Base-by-base conservation (phyloP, 768 basidiomycete species). In the Tricholoma saponaceum region DNA sequence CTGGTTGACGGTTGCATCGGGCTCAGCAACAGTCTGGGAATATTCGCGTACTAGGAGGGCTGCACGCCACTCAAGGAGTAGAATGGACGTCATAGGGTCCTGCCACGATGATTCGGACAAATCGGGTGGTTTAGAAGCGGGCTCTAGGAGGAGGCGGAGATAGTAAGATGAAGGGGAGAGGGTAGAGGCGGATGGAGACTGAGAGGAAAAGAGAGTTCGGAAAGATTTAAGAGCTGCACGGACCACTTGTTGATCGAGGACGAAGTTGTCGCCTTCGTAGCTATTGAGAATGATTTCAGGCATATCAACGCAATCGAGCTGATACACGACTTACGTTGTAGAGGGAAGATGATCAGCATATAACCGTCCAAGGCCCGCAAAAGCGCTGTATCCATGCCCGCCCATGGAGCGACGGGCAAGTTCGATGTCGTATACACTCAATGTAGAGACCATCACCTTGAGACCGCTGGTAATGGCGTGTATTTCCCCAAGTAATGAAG, bases 251-350 rank as follows among this genome's bases (percentile, higher is more conserved):
- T 82, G 78, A 61, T 89, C 85, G 10, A 92, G 77, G 5, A 90
- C 85, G 59, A 80, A 90, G 66, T 92, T 91, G 64, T 92, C 90
- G 13, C 89, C 89, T 72, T 91, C 89, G 60, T 82, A 90, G 2
- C 86, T 87, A 58, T 0, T 43, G 7, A 22, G 47, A 8, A 50
- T n/a, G 7, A 2, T n/a, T 28, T 50, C 26, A 30, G 47, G 16
- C 9, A 6, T 12, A 28, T 18, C 8, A 10, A 12, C 8, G 26
- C 3, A 30, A 14, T 28, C 14, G 14, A 2, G 26, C 25, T 5
- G 7, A 18, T 18, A 14, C 5, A 9, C 8, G 13, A 73, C 82
- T 9, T 64, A 87, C 83, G 88, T 89, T 23, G 77, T 81, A 53
- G 79, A 77, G 0, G 88, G 87, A 2, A 88, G 73, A 60, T 83